A percentile compares a stretch with the other conserved stretches of the same genome.
Conservation (phyloP, 495 filamentous ascomycete genomes). For the Durotheca rogersii region DNA sequence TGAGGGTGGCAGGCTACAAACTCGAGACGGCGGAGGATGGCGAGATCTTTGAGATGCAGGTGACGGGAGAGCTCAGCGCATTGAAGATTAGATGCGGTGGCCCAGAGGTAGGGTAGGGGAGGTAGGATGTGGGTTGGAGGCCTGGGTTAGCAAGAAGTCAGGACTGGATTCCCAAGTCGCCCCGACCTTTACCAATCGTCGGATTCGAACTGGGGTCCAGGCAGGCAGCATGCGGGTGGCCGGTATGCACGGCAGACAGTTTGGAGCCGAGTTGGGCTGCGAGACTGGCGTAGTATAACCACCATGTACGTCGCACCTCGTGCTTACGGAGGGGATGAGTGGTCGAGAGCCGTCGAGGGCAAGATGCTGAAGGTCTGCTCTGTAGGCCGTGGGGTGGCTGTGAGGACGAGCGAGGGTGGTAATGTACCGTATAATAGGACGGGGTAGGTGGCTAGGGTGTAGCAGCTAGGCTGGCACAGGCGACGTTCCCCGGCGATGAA, state of each 20-base stretch:
- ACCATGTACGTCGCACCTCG: slow-evolving; percentile 26
- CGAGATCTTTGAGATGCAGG: slow-evolving; percentile 21
- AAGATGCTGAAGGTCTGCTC: slow-evolving; percentile 7
- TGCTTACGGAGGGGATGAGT: slow-evolving; percentile 19
- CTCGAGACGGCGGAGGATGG: slow-evolving; percentile 20
- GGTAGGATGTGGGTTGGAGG: slow-evolving; percentile 7
- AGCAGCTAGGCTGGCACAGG: too few species aligned
- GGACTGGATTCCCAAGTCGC: slow-evolving; percentile 12
- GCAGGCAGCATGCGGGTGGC: slow-evolving; percentile 25
- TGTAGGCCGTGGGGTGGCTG: slow-evolving; percentile 3
- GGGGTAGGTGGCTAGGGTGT: too few species aligned
- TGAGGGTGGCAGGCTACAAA: slow-evolving; percentile 24
- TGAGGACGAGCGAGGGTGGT: background rate
- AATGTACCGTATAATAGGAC: too few species aligned
- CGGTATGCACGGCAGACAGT: slow-evolving; percentile 24
- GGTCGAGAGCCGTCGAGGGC: slow-evolving; percentile 8
- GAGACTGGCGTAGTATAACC: slow-evolving; percentile 23
- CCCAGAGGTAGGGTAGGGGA: slow-evolving; percentile 7
- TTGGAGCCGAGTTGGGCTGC: slow-evolving; percentile 26
- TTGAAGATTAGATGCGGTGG: slow-evolving; percentile 14
- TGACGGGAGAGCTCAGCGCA: slow-evolving; percentile 6
- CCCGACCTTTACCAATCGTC: slow-evolving; percentile 18
- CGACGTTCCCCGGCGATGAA: too few species aligned
- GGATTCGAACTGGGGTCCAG: slow-evolving; percentile 16
- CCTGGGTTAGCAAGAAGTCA: slow-evolving; percentile 11